These are phyloP conservation scores for Crithidia expoeki DNA, from an alignment of 208 protist genomes.

Conservation along the genomic window DNA sequence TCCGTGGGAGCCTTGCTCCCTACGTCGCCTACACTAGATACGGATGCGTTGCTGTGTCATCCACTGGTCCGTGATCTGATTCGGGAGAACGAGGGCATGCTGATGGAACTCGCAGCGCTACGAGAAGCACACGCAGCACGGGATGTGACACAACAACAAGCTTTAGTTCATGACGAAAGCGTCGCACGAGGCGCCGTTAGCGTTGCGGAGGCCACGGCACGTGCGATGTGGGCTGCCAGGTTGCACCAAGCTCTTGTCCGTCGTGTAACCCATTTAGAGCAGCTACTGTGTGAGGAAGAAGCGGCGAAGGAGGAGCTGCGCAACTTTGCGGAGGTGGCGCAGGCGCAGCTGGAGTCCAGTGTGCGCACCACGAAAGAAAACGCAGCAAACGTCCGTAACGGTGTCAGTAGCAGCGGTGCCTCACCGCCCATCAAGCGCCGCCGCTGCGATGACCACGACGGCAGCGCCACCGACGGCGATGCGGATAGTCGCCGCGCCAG, in stretches of 20 bases:
- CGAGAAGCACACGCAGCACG: slow-evolving; percentile 1
- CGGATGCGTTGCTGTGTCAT: slow-evolving; percentile 20
- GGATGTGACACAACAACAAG: background rate
- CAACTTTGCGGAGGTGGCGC: slow-evolving; percentile 49
- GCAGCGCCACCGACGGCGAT: background rate
- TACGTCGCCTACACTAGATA: background rate
- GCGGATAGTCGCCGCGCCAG: slow-evolving; percentile 20
- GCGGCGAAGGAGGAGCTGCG: slow-evolving; percentile 42
- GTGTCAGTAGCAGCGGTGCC: background rate
- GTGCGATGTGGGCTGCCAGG: background rate
- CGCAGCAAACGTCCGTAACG: too few species aligned
- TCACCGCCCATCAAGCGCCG: background rate
- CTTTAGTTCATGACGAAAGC: slow-evolving; percentile 7
- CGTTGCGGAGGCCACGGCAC: slow-evolving; percentile 25
- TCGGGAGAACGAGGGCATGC: slow-evolving; percentile 55
- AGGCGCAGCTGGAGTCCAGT: slow-evolving; percentile 40
- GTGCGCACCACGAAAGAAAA: background rate
- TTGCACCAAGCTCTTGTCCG: slow-evolving; percentile 14
- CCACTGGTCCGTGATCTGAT: slow-evolving; percentile 59
- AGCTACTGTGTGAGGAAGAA: slow-evolving; percentile 24
- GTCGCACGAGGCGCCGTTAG: slow-evolving; percentile 20
- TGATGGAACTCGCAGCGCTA: slow-evolving; percentile 40
- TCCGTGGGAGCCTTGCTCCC: too few species aligned
- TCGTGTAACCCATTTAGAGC: slow-evolving; percentile 15
- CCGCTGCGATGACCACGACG: background rate